Conservation (phyloP, 805 yeast species). For the Zygosaccharomyces lentus region DNA sequence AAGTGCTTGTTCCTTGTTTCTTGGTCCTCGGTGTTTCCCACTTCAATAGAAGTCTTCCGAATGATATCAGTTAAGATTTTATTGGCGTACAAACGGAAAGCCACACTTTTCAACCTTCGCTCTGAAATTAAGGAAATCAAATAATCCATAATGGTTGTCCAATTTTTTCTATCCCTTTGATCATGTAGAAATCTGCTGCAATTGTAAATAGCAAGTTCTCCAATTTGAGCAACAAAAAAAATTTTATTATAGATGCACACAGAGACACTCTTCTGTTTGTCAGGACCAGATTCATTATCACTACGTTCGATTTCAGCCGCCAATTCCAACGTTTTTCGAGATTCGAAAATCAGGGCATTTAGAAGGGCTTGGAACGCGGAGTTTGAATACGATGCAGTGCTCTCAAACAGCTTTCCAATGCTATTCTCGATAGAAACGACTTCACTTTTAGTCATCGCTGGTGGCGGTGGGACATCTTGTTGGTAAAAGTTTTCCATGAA, state of each 20-base stretch:
- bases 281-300: neutral
- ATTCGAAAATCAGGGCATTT: constrained; percentile 43
- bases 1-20: constrained; percentile 16
- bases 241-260: constrained; percentile 52
- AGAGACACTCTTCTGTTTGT: constrained; percentile 11
- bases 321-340: constrained; percentile 26
- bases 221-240: constrained; percentile 51
- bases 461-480: constrained; percentile 41
- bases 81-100: constrained; percentile 46
- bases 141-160: constrained; percentile 46
- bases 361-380: constrained; percentile 48
- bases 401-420: constrained; percentile 56
- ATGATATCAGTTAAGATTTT: constrained; percentile 51
- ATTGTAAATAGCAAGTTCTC: constrained; percentile 50
- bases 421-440: constrained; percentile 50
- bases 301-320: neutral
- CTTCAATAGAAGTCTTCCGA: constrained; percentile 29
- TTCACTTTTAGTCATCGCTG: constrained; percentile 45
- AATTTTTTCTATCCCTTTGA: constrained; percentile 38
- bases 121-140: constrained; percentile 45
- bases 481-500: constrained; percentile 33
- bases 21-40: constrained; percentile 23
- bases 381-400: constrained; percentile 52
- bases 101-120: constrained; percentile 39
- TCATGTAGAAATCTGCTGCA: constrained; percentile 43